Conservation (phyloP, 306 rosid species). For the Begonia peltatifolia region DNA sequence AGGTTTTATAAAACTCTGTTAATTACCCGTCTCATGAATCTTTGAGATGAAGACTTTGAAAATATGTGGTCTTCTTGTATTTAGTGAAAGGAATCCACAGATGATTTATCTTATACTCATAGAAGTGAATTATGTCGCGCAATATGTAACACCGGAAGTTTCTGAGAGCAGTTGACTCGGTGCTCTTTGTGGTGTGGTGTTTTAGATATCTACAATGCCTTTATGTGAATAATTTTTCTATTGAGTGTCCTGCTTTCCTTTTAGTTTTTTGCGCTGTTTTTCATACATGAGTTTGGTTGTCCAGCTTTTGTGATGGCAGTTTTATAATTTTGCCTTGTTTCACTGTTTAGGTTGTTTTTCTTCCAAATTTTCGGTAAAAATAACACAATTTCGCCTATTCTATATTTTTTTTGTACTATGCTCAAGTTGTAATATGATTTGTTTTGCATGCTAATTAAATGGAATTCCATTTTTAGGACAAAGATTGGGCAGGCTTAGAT, state of each 20-base stretch:
- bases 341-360: neutral
- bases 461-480: slow-evolving; percentile 42
- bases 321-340: neutral
- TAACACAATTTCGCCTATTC: slow-evolving; percentile 3
- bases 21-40: too few species aligned
- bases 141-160: neutral
- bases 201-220: too few species aligned
- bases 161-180: neutral
- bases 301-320: neutral
- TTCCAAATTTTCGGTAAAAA: neutral
- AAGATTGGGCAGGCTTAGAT: slow-evolving; percentile 80
- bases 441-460: slow-evolving; percentile 17
- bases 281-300: neutral
- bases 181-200: neutral
- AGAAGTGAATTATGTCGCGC: neutral
- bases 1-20: too few species aligned
- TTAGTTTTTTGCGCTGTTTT: neutral
- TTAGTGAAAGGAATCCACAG: neutral
- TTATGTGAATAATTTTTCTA: neutral
- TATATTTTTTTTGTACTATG: slow-evolving; percentile 9
- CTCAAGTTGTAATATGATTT: slow-evolving; percentile 4
- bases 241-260: neutral
- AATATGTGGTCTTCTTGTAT: neutral
- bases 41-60: neutral
- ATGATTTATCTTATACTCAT: neutral